Conservation (phyloP, 148 eudicot species). For the Pharnaceum exiguum region DNA sequence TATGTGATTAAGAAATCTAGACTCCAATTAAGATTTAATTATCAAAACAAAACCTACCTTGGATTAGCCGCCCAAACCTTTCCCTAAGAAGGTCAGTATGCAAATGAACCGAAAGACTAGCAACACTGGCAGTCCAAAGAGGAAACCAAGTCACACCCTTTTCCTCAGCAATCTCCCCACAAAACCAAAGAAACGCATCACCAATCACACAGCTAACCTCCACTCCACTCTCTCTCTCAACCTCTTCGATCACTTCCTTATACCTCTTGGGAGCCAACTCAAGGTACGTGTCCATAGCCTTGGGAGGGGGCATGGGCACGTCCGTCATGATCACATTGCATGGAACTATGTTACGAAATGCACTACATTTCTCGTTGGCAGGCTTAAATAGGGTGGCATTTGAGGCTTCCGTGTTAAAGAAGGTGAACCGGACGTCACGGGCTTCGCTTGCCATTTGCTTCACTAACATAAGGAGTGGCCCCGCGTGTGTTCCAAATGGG, state of each 20-base stretch:
- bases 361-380: background rate
- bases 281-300: conserved; percentile 28
- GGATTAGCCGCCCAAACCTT: conserved; percentile 12
- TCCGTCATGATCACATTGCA: conserved; percentile 3
- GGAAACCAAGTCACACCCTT: conserved; percentile 37
- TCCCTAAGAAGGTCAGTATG: conserved; percentile 42
- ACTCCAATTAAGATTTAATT: background rate
- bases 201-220: conserved; percentile 32
- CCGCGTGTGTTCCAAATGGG: conserved; percentile 56
- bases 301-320: conserved; percentile 34
- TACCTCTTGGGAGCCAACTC: conserved; percentile 20
- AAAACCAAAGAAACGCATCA: conserved; percentile 57
- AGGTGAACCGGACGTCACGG: conserved; percentile 34
- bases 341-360: conserved; percentile 16
- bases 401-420: conserved; percentile 28
- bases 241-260: conserved; percentile 24
- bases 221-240: conserved; percentile 37
- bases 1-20: too few relatives aligned
- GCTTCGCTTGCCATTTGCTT: conserved; percentile 31
- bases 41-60: conserved; percentile 5
- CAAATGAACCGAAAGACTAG: conserved; percentile 35
- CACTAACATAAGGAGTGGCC: conserved; percentile 38
- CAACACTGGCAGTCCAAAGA: conserved; percentile 27
- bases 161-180: conserved; percentile 37
- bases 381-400: conserved; percentile 18